phyloP scores from a whole-genome alignment of 257 asterid genomes.

The Solanum gandarillasii region DNA sequence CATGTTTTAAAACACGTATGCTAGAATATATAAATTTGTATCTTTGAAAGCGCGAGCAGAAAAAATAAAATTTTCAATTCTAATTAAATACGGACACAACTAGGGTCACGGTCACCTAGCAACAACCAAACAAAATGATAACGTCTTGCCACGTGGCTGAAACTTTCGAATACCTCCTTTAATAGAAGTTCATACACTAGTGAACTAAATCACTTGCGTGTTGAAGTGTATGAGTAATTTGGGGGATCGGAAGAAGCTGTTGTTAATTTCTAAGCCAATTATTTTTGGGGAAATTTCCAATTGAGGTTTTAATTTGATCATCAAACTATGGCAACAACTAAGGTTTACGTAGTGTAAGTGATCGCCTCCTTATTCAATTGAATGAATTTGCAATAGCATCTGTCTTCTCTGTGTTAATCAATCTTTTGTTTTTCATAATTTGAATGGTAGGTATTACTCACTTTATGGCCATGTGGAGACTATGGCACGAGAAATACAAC shows the following conservation, averaged over 20 bases:
- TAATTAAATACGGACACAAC: neutral
- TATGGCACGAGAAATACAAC: constrained; percentile 75
- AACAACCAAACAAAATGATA: neutral
- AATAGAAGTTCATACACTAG: neutral
- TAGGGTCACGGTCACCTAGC: neutral
- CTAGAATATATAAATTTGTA: too few species aligned
- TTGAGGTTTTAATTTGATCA: neutral
- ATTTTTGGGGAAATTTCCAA: neutral
- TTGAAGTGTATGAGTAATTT: neutral
- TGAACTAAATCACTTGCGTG: neutral
- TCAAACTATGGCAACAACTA: constrained; percentile 37
- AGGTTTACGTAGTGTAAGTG: constrained; percentile 69
- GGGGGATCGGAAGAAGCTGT: neutral
- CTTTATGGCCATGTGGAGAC: constrained; percentile 72
- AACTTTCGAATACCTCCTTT: neutral
- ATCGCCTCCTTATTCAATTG: neutral
- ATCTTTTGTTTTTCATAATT: neutral
- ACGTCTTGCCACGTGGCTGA: neutral
- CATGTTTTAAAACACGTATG: too few species aligned
- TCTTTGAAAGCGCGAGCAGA: neutral
- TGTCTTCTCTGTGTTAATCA: neutral
- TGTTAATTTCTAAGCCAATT: neutral
- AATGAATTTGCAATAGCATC: neutral
- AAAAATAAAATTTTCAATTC: neutral
- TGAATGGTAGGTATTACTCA: constrained; percentile 54